Conservation (phyloP, 1,284 basidiomycete species). For the Cutaneotrichosporon dermatis region DNA sequence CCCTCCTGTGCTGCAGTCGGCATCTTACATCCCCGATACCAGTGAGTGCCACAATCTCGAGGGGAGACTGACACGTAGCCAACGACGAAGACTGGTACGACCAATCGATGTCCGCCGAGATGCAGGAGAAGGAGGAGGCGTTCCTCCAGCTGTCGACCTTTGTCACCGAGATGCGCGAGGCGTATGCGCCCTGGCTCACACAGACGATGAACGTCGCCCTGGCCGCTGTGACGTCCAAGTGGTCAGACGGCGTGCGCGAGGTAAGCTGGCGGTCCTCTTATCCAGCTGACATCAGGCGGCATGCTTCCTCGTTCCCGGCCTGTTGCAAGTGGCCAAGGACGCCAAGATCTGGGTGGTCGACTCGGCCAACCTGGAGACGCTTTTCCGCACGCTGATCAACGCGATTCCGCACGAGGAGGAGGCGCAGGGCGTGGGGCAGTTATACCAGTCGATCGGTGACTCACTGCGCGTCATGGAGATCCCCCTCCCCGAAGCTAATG, state of each 20-base stretch:
- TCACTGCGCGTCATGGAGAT: constrained; percentile 58
- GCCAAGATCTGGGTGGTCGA: constrained; percentile 60
- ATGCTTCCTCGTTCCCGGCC: constrained; percentile 60
- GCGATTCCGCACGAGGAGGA: constrained; percentile 65
- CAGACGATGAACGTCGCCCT: constrained; percentile 67
- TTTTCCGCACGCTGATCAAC: constrained; percentile 63
- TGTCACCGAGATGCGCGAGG: constrained; percentile 62
- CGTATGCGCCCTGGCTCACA: constrained; percentile 67
- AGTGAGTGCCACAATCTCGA: no score
- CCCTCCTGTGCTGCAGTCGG: constrained; percentile 67
- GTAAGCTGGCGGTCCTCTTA: constrained; percentile 29
- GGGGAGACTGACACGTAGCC: neutral
- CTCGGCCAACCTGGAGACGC: constrained; percentile 63
- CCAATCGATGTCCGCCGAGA: constrained; percentile 57
- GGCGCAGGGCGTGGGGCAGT: constrained; percentile 58
- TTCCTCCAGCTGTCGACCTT: constrained; percentile 79
- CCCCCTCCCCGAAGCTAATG: constrained; percentile 25
- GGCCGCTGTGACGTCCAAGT: constrained; percentile 65
- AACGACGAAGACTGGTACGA: constrained; percentile 47
- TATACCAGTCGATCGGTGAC: constrained; percentile 65
- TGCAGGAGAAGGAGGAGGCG: constrained; percentile 78
- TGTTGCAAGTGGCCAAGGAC: constrained; percentile 63
- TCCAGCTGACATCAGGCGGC: constrained; percentile 10
- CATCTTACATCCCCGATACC: constrained; percentile 52
- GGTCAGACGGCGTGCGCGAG: constrained; percentile 77